phyloP scores from a whole-genome alignment of 1,284 basidiomycete genomes.

The Microbotryum scabiosae region DNA sequence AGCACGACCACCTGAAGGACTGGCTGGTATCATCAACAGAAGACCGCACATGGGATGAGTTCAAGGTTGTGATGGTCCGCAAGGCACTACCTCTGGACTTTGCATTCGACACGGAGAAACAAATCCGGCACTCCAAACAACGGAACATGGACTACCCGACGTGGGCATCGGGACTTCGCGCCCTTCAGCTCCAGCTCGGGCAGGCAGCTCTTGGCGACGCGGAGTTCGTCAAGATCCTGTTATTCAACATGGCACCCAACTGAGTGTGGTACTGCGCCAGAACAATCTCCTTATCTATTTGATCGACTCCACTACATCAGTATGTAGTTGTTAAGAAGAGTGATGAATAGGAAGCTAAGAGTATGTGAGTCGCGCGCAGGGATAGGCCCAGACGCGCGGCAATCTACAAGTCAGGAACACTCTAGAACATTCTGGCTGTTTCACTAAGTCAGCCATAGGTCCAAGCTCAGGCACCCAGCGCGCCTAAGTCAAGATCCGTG shows the following conservation, averaged over 20 bases:
- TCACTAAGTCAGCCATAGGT: too few relatives aligned
- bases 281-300: background rate
- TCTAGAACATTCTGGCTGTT: too few relatives aligned
- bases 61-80: background rate
- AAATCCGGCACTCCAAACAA: background rate
- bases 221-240: background rate
- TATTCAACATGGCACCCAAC: constrained; percentile 11
- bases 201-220: background rate
- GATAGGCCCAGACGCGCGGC: too few relatives aligned
- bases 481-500: too few relatives aligned
- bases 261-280: background rate
- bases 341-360: too few relatives aligned
- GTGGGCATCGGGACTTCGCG: background rate
- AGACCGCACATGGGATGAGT: background rate
- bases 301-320: too few relatives aligned
- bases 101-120: background rate
- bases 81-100: constrained; percentile 1
- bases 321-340: too few relatives aligned
- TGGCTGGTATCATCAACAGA: background rate
- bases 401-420: too few relatives aligned
- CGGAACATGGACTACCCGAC: background rate
- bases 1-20: background rate
- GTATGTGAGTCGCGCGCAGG: too few relatives aligned
- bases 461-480: too few relatives aligned
- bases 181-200: background rate